Conservation (phyloP, 2,329 filamentous ascomycete species). For the Aureobasidium sp. region DNA sequence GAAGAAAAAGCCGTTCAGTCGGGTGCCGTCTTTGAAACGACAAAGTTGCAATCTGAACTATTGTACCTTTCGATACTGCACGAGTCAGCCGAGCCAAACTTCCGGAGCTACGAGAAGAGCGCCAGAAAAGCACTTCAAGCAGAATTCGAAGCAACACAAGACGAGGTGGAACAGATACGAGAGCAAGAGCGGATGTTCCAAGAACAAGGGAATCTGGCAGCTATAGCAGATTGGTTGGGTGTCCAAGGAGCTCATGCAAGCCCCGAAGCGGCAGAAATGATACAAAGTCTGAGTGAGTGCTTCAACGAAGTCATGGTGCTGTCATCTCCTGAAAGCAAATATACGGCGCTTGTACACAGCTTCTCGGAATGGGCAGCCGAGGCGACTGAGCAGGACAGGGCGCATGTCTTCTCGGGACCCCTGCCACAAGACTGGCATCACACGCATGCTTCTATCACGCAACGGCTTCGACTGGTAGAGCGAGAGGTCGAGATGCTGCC, state of each 20-base stretch:
- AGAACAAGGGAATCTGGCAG: conserved; percentile 45
- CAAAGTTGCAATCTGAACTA: conserved; percentile 49
- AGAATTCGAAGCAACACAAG: conserved; percentile 29
- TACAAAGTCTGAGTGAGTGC: conserved; percentile 48
- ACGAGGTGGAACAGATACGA: conserved; percentile 20
- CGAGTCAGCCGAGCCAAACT: conserved; percentile 41
- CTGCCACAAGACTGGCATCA: conserved; percentile 9
- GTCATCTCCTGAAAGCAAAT: conserved; percentile 48
- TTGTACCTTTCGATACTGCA: conserved; percentile 59
- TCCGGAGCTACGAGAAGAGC: conserved; percentile 48
- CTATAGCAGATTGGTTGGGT: conserved; percentile 45
- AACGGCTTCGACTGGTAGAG: conserved; percentile 11
- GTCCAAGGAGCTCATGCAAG: conserved; percentile 39
- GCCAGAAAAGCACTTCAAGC: conserved; percentile 33
- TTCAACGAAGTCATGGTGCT: conserved; percentile 51
- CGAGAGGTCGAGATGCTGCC: conserved; percentile 13
- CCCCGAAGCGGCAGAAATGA: neutral
- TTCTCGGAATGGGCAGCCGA: conserved; percentile 53
- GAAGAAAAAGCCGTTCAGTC: conserved; percentile 52
- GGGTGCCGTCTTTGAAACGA: conserved; percentile 33
- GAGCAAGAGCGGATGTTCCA: conserved; percentile 10
- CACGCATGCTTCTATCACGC: conserved; percentile 6
- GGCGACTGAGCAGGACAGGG: conserved; percentile 12
- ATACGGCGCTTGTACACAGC: conserved; percentile 44
- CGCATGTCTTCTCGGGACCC: conserved; percentile 2